phyloP scores from a whole-genome alignment of 108 stramenopile species.

The Mediolabrus comicus region DNA sequence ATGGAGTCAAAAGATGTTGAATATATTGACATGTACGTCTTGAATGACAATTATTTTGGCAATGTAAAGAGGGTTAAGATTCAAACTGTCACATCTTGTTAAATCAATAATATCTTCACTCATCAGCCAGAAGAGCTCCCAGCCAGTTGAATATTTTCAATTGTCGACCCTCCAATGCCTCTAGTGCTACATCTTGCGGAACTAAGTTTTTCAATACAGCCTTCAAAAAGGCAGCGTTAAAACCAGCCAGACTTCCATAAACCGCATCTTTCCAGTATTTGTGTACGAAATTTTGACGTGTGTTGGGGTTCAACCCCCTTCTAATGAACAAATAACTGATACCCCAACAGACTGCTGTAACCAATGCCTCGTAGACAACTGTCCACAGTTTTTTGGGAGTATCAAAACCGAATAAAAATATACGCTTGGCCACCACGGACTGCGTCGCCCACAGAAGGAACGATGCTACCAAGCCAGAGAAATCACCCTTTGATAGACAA shows the following conservation, averaged over 20 bases:
- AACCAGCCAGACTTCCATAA: conserved; percentile 88
- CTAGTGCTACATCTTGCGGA: conserved; percentile 61
- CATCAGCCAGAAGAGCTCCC: conserved; percentile 25
- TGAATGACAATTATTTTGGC: background rate
- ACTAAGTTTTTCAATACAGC: conserved; percentile 85
- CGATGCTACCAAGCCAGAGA: conserved; percentile 78
- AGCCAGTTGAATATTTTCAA: conserved; percentile 40
- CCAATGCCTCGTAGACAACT: conserved; percentile 81
- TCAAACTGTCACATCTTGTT: background rate
- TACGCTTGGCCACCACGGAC: conserved; percentile 67
- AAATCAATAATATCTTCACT: background rate
- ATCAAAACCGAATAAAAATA: conserved; percentile 88
- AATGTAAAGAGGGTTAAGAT: background rate
- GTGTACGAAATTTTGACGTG: conserved; percentile 62
- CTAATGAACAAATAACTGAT: conserved; percentile 81
- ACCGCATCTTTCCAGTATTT: conserved; percentile 93
- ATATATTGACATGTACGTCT: background rate
- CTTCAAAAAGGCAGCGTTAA: conserved; percentile 90
- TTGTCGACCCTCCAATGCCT: conserved; percentile 41
- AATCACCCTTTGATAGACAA: conserved; percentile 77
- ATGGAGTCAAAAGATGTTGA: background rate
- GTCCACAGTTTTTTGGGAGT: conserved; percentile 79
- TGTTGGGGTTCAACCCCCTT: conserved; percentile 86
- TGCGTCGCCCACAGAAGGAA: conserved; percentile 74
- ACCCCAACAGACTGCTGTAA: conserved; percentile 85